Evolutionary conservation across 2,329 filamentous ascomycete genomes (phyloP).

Genomic region (Fusarium decemcellulare): DNA sequence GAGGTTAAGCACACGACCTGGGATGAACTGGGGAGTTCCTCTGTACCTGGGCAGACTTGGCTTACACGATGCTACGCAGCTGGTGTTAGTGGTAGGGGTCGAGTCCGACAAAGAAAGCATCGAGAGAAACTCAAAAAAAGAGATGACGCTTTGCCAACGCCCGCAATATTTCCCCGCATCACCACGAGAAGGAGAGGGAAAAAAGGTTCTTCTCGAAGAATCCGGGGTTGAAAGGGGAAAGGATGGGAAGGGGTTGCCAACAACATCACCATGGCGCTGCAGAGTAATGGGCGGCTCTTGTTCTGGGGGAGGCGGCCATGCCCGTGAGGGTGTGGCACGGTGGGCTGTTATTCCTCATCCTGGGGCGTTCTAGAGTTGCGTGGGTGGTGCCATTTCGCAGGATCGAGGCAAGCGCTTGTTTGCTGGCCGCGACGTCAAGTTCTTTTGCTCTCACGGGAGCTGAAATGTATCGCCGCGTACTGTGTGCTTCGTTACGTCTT

Average conservation of each 20-base stretch:
- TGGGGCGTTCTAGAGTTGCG: conserved; percentile 39
- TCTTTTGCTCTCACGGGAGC: not conserved
- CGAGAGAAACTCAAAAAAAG: conserved; percentile 12
- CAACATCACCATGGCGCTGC: not conserved
- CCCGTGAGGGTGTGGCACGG: conserved; percentile 34
- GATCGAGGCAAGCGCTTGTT: conserved; percentile 4
- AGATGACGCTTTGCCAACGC: not conserved
- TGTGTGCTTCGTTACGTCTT: conserved; percentile 15
- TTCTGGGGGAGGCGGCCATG: conserved; percentile 7
- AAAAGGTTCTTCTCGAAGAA: conserved; percentile 27
- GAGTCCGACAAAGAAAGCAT: conserved; percentile 12
- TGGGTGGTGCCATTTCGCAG: conserved; percentile 41
- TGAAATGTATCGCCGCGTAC: conserved; percentile 7
- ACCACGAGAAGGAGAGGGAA: not conserved
- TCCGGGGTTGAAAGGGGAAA: conserved; percentile 38
- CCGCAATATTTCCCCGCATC: conserved; percentile 27
- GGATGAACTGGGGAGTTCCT: too few species aligned
- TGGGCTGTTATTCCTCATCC: conserved; percentile 38
- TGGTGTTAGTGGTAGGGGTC: not conserved
- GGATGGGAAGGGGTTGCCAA: not conserved
- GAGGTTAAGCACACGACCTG: conserved; percentile 8
- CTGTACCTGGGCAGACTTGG: not conserved
- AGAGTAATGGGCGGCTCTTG: not conserved
- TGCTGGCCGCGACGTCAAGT: not conserved
- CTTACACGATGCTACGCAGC: not conserved